Conservation (phyloP, 495 filamentous ascomycete genomes). For the Bathelium albidoporum region DNA sequence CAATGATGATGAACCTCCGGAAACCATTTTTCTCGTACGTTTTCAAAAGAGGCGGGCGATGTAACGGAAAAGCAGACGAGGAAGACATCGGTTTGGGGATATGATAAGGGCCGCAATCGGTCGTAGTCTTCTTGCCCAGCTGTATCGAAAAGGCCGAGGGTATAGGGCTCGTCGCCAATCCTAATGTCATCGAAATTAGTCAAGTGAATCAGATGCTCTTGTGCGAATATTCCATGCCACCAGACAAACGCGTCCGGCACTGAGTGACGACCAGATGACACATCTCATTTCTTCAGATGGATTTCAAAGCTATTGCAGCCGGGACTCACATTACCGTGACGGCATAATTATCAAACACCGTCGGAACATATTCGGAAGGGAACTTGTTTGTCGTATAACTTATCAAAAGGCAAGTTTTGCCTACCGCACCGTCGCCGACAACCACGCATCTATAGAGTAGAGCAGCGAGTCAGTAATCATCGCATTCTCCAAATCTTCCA, state of each 20-base stretch:
- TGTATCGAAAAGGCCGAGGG: conserved; percentile 93
- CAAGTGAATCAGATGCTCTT: too few relatives aligned
- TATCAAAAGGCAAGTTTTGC: conserved; percentile 97
- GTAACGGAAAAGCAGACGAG: conserved; percentile 98
- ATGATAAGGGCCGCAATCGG: conserved; percentile 88
- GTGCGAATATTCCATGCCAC: too few relatives aligned
- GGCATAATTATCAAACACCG: conserved; percentile 99
- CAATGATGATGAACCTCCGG: conserved; percentile 98
- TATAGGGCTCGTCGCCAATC: conserved; percentile 99
- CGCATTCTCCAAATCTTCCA: not conserved
- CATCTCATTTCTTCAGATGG: too few relatives aligned
- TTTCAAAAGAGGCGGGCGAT: conserved; percentile 97
- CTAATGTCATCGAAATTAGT: conserved; percentile 36
- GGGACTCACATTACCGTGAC: conserved; percentile 99
- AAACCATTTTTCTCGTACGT: conserved; percentile 98
- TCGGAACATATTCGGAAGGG: conserved; percentile 98
- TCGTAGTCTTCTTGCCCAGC: conserved; percentile 99
- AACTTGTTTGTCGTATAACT: conserved; percentile 99
- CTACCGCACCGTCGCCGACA: conserved; percentile 97
- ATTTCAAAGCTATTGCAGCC: too few relatives aligned
- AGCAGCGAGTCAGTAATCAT: not conserved
- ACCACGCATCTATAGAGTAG: conserved; percentile 71
- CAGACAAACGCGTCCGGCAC: too few relatives aligned
- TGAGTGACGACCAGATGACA: not conserved
- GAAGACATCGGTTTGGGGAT: conserved; percentile 98